Conservation (phyloP, 306 rosid species). For the Canavalia ensiformis region DNA sequence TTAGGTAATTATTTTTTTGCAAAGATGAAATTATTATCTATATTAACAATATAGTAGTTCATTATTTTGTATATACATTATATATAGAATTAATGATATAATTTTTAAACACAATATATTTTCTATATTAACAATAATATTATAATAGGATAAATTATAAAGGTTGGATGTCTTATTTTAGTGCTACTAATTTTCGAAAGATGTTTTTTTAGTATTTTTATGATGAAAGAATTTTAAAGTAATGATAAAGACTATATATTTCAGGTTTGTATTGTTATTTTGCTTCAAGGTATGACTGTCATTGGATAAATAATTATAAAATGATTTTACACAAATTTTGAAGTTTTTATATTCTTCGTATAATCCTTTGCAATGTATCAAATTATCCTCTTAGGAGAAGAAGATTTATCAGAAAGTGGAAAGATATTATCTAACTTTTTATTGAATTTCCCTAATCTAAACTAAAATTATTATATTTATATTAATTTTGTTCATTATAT, state of each 20-base stretch:
- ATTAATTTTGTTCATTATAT: neutral
- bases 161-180: constrained; percentile 38
- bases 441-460: constrained; percentile 22
- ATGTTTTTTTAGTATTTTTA: neutral
- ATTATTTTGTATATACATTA: no score
- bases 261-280: constrained; percentile 29
- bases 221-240: constrained; percentile 20
- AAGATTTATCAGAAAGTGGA: neutral
- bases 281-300: constrained; percentile 35
- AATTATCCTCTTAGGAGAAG: constrained; percentile 34
- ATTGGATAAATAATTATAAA: constrained; percentile 19
- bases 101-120: no score
- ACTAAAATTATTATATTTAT: constrained; percentile 22
- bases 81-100: no score
- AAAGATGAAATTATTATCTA: no score
- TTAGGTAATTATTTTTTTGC: no score
- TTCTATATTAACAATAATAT: no score
- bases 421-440: constrained; percentile 9
- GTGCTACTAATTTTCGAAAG: constrained; percentile 6
- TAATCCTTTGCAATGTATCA: constrained; percentile 31
- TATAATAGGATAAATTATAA: constrained; percentile 2
- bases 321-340: constrained; percentile 11
- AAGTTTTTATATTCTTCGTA: neutral
- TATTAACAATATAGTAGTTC: no score
- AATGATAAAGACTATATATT: constrained; percentile 29